A percentile compares a stretch with the other conserved stretches of the same genome.
Evolutionary conservation across 208 protist species (phyloP).

Genomic region (Kentomonas sorsogonicus): DNA sequence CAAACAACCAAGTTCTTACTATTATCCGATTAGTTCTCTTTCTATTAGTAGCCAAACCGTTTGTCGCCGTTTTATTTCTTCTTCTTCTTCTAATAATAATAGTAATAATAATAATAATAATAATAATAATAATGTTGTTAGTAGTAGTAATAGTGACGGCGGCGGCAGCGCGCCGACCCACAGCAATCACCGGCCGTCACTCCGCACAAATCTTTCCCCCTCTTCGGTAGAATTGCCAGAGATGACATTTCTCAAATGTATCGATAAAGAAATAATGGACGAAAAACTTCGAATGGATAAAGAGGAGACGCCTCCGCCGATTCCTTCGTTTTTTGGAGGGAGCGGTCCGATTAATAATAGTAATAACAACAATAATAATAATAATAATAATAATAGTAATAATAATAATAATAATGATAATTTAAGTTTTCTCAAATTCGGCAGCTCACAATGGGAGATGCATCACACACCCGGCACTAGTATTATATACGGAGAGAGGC

Average conservation of each 20-base stretch:
- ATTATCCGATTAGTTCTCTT: background rate
- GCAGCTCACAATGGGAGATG: no score
- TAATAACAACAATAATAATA: background rate
- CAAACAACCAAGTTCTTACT: background rate
- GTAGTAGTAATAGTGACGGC: conserved; percentile 1
- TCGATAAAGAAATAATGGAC: conserved; percentile 85
- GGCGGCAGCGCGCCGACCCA: background rate
- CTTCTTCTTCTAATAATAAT: background rate
- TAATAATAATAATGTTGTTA: conserved; percentile 2
- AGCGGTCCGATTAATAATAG: no score
- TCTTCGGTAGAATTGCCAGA: conserved; percentile 54
- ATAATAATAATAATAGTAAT: no score
- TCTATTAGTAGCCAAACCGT: background rate
- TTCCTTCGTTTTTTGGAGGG: conserved; percentile 46
- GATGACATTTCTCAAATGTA: conserved; percentile 65
- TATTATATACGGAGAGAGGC: conserved; percentile 63
- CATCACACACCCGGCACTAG: conserved; percentile 62
- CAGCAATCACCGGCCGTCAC: conserved; percentile 18
- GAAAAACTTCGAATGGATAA: conserved; percentile 77
- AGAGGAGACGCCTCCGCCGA: conserved; percentile 54
- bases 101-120: conserved; percentile 2
- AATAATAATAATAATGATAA: no score
- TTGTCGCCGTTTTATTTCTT: background rate
- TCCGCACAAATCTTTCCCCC: conserved; percentile 41
- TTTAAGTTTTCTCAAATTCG: no score